Conservation (phyloP, 2,329 filamentous ascomycete species). For the Pyrenochaeta sp. region DNA sequence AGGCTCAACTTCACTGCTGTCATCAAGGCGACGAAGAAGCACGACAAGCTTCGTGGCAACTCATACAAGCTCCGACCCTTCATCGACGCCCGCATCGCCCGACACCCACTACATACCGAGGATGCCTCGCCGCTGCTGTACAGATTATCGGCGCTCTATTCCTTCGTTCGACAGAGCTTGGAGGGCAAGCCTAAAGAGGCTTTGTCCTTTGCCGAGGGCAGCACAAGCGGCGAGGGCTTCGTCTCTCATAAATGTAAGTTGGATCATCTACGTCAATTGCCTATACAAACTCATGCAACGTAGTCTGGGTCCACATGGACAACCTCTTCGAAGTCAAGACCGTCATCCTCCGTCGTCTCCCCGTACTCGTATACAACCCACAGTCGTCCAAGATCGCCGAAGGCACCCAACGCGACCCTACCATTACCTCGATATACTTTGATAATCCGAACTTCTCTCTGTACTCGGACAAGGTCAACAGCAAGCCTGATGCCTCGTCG, state of each 20-base stretch:
- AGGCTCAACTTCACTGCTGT: constrained; percentile 98
- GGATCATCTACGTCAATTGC: neutral
- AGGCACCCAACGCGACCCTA: constrained; percentile 78
- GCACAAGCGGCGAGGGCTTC: constrained; percentile 69
- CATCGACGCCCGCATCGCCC: constrained; percentile 87
- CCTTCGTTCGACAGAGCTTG: constrained; percentile 85
- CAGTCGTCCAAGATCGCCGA: constrained; percentile 84
- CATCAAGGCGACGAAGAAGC: constrained; percentile 98
- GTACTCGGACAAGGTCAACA: constrained; percentile 85
- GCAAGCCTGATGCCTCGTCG: constrained; percentile 78
- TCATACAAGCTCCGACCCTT: constrained; percentile 90
- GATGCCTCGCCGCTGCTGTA: constrained; percentile 90
- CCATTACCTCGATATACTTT: constrained; percentile 95
- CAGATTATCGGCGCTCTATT: constrained; percentile 92
- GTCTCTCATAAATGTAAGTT: constrained; percentile 83
- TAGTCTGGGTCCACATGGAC: constrained; percentile 94
- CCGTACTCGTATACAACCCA: constrained; percentile 91
- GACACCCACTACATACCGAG: constrained; percentile 93
- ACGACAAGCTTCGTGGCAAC: constrained; percentile 89
- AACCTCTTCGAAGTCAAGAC: constrained; percentile 98
- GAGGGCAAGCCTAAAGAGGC: constrained; percentile 63
- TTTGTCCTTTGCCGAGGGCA: constrained; percentile 56
- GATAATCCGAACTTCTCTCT: constrained; percentile 87
- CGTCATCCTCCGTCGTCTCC: constrained; percentile 87
- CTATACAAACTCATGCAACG: constrained; percentile 40